Evolutionary conservation across 1,284 basidiomycete genomes (phyloP).

Genomic region (Ceratobasidium sp.): DNA sequence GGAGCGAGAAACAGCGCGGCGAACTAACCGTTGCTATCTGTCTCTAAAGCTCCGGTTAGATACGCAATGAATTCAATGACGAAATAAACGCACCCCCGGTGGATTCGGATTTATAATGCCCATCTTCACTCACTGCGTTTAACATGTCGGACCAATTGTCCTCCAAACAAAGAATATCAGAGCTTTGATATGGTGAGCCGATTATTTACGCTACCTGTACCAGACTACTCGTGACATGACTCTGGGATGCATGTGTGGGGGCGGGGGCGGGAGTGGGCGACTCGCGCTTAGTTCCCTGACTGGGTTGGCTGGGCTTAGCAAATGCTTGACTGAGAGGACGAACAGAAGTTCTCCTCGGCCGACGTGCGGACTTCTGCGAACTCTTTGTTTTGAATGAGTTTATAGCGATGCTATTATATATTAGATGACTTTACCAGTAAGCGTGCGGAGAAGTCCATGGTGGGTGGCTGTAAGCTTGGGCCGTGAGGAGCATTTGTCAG

Average conservation of each 20-base stretch:
- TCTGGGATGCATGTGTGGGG: neutral
- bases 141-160: slow-evolving; percentile 25
- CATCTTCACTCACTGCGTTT: slow-evolving; percentile 10
- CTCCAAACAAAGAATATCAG: neutral
- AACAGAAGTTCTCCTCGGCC: neutral
- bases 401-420: neutral
- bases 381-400: neutral
- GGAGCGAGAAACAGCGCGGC: neutral
- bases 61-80: neutral
- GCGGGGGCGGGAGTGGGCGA: neutral
- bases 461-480: too few species aligned
- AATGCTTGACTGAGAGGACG: slow-evolving; percentile 37
- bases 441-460: too few species aligned
- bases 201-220: neutral
- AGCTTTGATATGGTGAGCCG: neutral
- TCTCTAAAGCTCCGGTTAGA: neutral
- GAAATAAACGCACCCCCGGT: neutral
- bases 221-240: neutral
- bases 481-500: too few species aligned
- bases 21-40: neutral
- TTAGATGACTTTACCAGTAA: too few species aligned
- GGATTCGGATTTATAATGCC: neutral
- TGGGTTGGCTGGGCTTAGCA: neutral
- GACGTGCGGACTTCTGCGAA: slow-evolving; percentile 1
- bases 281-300: neutral